Base-by-base conservation (phyloP, 768 basidiomycete genomes). In the Mycena leptocephala region DNA sequence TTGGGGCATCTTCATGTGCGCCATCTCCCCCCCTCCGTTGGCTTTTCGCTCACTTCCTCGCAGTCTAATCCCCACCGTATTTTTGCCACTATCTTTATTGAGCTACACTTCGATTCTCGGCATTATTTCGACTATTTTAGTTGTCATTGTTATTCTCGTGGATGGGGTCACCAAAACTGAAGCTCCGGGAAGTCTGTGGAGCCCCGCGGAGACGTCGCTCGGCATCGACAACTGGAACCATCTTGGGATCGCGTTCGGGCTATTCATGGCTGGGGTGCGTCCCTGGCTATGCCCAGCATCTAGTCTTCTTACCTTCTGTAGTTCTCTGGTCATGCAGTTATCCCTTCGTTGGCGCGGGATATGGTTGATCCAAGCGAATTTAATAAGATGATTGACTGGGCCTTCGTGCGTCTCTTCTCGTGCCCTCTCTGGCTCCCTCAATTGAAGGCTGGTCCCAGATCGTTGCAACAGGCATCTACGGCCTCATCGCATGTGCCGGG, bases 281-380 rank as follows among this genome's bases (percentile, higher is more conserved):
- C 64, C 66, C 30, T 20, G 26, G 7, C 62, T 63, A 16, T 20
- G 22, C n/a, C 48, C 3, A 20, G 13, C 39, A 4, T 4, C 39
- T 51, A 8, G 20, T 68, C 70, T 66, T 30, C 33, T 64, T 53
- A 24, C 58, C 55, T 30, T 46, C 9, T 33, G 28, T 78, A 96
- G 92, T 97, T 98, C 80, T 93, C 96, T 3, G 97, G 97, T 2
- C 97, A 99, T 81, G 94, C 96, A 14, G 95, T 97, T 37, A 95
- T 99, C 59, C 98, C 98, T 20, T 95, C 95, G 20, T 84, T 99
- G 18, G 97, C 95, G 5, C 89, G 93, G 80, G 97, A 99, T 83
- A 98, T 99, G 97, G 82, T 84, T 33, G 92, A 97, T 78, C 97
- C 97, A 8, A 88, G 88, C 39, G 88, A 93, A 77, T 99, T 98